A percentile compares a stretch with the other conserved stretches of the same genome.
phyloP scores from a whole-genome alignment of 2,329 filamentous ascomycete genomes.

The Setomelanomma holmii region DNA sequence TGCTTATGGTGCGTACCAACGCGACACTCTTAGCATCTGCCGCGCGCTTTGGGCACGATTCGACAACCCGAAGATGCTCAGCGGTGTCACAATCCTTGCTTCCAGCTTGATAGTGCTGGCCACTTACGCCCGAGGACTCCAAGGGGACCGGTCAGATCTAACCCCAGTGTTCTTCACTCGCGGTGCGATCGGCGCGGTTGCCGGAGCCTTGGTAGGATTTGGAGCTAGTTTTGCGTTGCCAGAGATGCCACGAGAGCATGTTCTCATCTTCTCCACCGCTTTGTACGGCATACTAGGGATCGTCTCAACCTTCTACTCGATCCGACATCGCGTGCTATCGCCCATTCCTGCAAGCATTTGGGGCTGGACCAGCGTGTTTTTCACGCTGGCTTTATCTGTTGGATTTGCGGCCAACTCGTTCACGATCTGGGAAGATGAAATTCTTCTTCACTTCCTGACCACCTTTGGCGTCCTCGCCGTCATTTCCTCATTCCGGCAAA shows the following conservation, averaged over 20 bases:
- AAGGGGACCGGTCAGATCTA: constrained; percentile 61
- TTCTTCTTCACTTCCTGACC: constrained; percentile 86
- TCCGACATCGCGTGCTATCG: constrained; percentile 52
- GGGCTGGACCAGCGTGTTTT: constrained; percentile 84
- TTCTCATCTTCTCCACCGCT: constrained; percentile 50
- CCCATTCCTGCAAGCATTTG: constrained; percentile 78
- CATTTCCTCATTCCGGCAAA: constrained; percentile 76
- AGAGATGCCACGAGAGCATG: constrained; percentile 50
- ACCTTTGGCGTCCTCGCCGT: constrained; percentile 84
- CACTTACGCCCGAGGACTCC: constrained; percentile 71
- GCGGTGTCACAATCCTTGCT: constrained; percentile 76
- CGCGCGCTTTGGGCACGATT: constrained; percentile 91
- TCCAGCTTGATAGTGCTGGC: constrained; percentile 72
- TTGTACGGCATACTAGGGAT: constrained; percentile 50
- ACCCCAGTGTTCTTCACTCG: constrained; percentile 61
- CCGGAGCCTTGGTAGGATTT: constrained; percentile 53
- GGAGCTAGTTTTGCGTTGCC: constrained; percentile 53
- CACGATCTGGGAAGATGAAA: constrained; percentile 98
- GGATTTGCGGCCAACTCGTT: constrained; percentile 98
- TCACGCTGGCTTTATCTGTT: constrained; percentile 85
- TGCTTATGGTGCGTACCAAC: constrained; percentile 76
- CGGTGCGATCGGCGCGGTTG: constrained; percentile 57
- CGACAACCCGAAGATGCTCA: constrained; percentile 82
- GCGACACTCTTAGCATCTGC: constrained; percentile 78
- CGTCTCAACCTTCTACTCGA: constrained; percentile 50